Conservation (phyloP, 495 filamentous ascomycete species). For the Aspergillus haitiensis region DNA sequence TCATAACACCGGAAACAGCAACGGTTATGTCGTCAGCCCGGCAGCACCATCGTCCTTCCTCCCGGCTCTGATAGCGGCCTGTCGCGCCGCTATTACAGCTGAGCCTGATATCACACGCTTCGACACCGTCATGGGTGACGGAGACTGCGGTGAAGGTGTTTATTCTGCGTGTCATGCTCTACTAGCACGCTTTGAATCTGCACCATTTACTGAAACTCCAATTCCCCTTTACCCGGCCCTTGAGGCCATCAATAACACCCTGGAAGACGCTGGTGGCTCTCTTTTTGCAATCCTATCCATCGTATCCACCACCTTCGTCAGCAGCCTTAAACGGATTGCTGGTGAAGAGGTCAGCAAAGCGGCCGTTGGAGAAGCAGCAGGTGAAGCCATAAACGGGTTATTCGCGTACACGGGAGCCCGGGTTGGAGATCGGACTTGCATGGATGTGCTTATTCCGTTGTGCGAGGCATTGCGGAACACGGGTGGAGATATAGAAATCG, state of each 20-base stretch:
- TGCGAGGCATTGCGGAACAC: neutral
- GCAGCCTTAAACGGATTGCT: neutral
- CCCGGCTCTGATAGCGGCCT: conserved; percentile 3
- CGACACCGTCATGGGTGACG: conserved; percentile 7
- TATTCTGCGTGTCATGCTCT: neutral
- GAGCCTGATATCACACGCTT: conserved; percentile 8
- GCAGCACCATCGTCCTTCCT: neutral
- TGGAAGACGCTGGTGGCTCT: neutral
- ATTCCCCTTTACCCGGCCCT: conserved; percentile 1
- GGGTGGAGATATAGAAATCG: neutral
- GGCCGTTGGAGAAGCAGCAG: neutral
- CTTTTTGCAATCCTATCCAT: conserved; percentile 9
- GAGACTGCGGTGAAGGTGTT: conserved; percentile 4
- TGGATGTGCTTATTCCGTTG: conserved; percentile 3
- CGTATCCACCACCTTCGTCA: neutral
- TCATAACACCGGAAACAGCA: neutral
- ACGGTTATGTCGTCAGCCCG: too few species aligned
- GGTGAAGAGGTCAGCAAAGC: neutral
- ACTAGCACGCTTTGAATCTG: neutral
- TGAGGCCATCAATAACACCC: conserved; percentile 2
- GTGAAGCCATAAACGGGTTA: neutral
- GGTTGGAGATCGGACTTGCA: conserved; percentile 2
- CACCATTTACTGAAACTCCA: neutral
- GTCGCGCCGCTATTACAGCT: neutral
- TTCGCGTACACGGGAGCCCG: conserved; percentile 2